Evolutionary conservation across 1,284 basidiomycete genomes (phyloP), one percentile per base, ranked within the genome.

Genomic region (Cryptococcus sp.): DNA sequence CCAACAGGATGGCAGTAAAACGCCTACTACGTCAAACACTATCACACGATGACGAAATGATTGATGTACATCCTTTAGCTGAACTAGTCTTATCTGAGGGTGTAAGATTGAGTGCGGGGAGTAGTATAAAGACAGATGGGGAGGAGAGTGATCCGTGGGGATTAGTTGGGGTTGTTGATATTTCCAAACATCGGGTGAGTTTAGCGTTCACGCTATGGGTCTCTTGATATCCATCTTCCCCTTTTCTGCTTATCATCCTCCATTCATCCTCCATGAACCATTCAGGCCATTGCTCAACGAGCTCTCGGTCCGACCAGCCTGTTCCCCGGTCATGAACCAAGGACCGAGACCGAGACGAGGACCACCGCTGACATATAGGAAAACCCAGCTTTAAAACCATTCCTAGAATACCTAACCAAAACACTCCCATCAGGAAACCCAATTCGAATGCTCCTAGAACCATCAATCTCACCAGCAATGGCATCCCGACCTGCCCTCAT

Each of bases 101-200:
- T 3, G 81, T 91, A 7, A 54, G 71, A 16, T 46, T 69, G 39
- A 54, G 54, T 5, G 64, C 67, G 0, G 91, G 91, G n/a, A 87
- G 87, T 25, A 91, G 88, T 1, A 85, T 96, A 66, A 96, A 96
- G 77, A 89, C 87, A 16, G 91, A 94, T 66, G 91, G 91, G 9
- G 81, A 81, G 48, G 88, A 91, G 64, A 87, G 85, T 60, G 90
- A 93, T 76, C 90, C 91, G 16, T 91, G 85, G 66, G 88, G 88
- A 1, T 77, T 91, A 50, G 74, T 94, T 47, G 90, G 87, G 3
- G 86, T 87, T 37, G 68, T 94, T 16, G 90, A 92, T 67, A 80
- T 92, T 77, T 82, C 84, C 55, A 76, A 82, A n/a, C 82, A 90
- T 67, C 81, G 83, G 72, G 87, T 88, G 63, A 59, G 80, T 60